A percentile compares a stretch with the other conserved stretches of the same genome.
phyloP scores from a whole-genome alignment of 768 basidiomycete genomes.

The Leccinum variicolor region DNA sequence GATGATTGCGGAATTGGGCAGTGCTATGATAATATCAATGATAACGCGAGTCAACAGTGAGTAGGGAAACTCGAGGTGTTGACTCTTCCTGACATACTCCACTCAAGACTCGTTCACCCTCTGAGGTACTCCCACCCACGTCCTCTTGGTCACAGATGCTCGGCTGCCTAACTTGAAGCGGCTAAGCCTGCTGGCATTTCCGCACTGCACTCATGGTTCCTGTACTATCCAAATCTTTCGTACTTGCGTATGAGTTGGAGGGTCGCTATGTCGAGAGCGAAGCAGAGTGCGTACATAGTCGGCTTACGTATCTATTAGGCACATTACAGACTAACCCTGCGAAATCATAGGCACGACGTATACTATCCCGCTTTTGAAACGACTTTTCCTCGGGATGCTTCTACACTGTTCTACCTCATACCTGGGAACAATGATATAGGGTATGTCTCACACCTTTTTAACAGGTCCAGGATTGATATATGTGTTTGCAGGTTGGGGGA shows the following conservation, averaged over 20 bases:
- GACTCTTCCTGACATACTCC: constrained; percentile 2
- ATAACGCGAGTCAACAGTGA: constrained; percentile 27
- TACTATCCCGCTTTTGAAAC: constrained; percentile 60
- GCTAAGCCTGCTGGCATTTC: constrained; percentile 35
- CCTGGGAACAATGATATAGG: constrained; percentile 85
- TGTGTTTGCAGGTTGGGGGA: constrained; percentile 48
- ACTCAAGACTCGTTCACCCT: constrained; percentile 12
- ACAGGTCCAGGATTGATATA: background rate
- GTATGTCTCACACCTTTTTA: constrained; percentile 33
- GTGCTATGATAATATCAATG: no score
- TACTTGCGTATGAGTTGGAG: constrained; percentile 72
- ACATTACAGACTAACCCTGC: constrained; percentile 1
- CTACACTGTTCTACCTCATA: constrained; percentile 50
- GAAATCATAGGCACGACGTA: constrained; percentile 49
- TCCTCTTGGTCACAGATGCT: constrained; percentile 68
- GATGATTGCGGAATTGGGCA: no score
- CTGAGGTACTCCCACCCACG: constrained; percentile 42
- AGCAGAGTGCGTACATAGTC: constrained; percentile 48
- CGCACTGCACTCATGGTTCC: constrained; percentile 36
- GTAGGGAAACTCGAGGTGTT: constrained; percentile 7
- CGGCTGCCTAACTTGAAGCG: no score
- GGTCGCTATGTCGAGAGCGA: constrained; percentile 48
- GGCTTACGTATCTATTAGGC: background rate
- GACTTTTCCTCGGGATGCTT: constrained; percentile 48
- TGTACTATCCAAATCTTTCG: constrained; percentile 47